Evolutionary conservation across 2,329 filamentous ascomycete species (phyloP).

Genomic region (Diaporthe velutina): DNA sequence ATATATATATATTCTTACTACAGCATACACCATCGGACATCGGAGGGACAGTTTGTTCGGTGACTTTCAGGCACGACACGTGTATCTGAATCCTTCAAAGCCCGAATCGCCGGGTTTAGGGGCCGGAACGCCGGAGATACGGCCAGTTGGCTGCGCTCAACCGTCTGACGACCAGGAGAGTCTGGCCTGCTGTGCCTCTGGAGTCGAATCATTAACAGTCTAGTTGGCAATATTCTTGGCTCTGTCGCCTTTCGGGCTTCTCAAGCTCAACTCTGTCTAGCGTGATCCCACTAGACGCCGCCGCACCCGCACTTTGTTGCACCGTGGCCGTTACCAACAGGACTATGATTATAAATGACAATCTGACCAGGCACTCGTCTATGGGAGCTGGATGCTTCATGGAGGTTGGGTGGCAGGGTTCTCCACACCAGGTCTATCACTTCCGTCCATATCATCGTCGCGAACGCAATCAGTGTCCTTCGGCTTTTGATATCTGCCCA

Average conservation of each 20-base stretch:
- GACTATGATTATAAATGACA: conserved; percentile 61
- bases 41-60: neutral
- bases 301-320: conserved; percentile 52
- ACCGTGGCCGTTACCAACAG: conserved; percentile 56
- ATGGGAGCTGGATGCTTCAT: conserved; percentile 58
- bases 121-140: neutral
- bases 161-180: neutral
- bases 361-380: conserved; percentile 40
- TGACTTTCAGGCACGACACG: neutral
- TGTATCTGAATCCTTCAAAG: neutral
- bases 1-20: neutral
- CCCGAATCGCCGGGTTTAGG: neutral
- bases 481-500: neutral
- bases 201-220: neutral
- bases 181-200: no score
- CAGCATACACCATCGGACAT: neutral
- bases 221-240: conserved; percentile 1
- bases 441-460: neutral
- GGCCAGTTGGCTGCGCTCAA: neutral
- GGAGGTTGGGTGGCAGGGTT: conserved; percentile 62
- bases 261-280: neutral
- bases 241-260: conserved; percentile 15
- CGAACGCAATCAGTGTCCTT: no score
- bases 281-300: conserved; percentile 36
- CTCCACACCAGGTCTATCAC: conserved; percentile 50